Evolutionary conservation across 148 eudicot genomes (phyloP).

Genomic region (Fagopyrum tataricum): DNA sequence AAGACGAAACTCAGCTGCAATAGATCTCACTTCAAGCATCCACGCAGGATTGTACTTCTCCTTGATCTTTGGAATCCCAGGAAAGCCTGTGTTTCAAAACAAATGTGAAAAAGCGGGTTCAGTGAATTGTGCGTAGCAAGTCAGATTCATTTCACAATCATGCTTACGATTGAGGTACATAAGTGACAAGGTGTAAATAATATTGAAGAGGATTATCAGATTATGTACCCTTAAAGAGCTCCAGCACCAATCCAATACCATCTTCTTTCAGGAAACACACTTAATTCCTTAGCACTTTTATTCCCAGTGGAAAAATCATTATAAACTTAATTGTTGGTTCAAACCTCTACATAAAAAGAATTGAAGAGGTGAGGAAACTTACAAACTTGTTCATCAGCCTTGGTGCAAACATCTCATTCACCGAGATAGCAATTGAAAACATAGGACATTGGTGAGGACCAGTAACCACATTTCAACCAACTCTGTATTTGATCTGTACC

Average conservation of each 20-base stretch:
- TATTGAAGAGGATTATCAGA: slow-evolving; percentile 55
- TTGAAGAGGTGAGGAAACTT: slow-evolving; percentile 12
- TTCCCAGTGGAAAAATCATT: slow-evolving; percentile 30
- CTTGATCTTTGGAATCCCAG: slow-evolving; percentile 50
- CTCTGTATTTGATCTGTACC: slow-evolving; percentile 53
- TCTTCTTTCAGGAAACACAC: slow-evolving; percentile 38
- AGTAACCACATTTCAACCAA: slow-evolving; percentile 90
- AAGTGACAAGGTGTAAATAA: slow-evolving; percentile 71
- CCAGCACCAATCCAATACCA: slow-evolving; percentile 96
- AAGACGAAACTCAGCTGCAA: slow-evolving; percentile 51
- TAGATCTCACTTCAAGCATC: slow-evolving; percentile 80
- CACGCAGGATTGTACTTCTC: slow-evolving; percentile 80
- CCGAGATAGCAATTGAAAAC: slow-evolving; percentile 73
- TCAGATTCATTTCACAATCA: neutral
- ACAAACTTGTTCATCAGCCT: slow-evolving; percentile 89
- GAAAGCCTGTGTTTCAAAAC: slow-evolving; percentile 30
- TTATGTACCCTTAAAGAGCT: slow-evolving; percentile 60
- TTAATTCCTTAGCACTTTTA: slow-evolving; percentile 49
- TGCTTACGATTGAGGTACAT: slow-evolving; percentile 61
- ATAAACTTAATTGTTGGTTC: neutral
- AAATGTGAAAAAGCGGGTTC: neutral
- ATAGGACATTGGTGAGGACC: slow-evolving; percentile 82
- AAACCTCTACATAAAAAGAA: neutral
- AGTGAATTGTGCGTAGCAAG: neutral
- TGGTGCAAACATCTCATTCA: slow-evolving; percentile 86